A percentile compares a stretch with the other conserved stretches of the same genome.
phyloP scores from a whole-genome alignment of 1,139 yeast genomes.

The Martiniozyma asiatica region DNA sequence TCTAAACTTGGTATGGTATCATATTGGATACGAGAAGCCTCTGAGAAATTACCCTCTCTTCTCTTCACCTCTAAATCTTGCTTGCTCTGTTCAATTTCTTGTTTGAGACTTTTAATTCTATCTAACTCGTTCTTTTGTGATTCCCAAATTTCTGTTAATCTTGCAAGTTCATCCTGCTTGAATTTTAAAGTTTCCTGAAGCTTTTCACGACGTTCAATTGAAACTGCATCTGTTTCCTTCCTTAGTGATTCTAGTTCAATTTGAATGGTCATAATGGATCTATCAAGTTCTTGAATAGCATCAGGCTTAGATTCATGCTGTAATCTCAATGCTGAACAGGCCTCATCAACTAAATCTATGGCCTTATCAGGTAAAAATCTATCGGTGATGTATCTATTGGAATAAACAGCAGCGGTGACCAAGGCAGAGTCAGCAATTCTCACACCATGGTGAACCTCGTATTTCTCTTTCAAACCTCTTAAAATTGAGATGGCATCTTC shows the following conservation, averaged over 20 bases:
- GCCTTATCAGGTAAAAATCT: conserved; percentile 92
- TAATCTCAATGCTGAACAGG: conserved; percentile 84
- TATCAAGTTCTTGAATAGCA: conserved; percentile 78
- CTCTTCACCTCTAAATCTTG: conserved; percentile 73
- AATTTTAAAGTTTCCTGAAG: conserved; percentile 53
- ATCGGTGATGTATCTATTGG: conserved; percentile 86
- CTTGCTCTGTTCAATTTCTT: conserved; percentile 72
- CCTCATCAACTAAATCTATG: conserved; percentile 91
- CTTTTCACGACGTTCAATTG: conserved; percentile 56
- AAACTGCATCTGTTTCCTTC: conserved; percentile 81
- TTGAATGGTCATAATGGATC: conserved; percentile 85
- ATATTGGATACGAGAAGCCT: conserved; percentile 84
- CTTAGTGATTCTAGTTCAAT: conserved; percentile 87
- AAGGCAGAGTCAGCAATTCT: conserved; percentile 85
- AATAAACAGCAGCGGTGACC: conserved; percentile 85
- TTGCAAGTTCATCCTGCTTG: conserved; percentile 52
- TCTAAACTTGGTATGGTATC: conserved; percentile 75
- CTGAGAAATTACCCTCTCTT: conserved; percentile 74
- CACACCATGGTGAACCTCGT: conserved; percentile 98
- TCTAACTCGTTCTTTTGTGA: conserved; percentile 66
- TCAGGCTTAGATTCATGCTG: conserved; percentile 98
- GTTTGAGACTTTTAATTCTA: conserved; percentile 63
- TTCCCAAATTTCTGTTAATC: conserved; percentile 80
- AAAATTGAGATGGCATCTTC: conserved; percentile 85
- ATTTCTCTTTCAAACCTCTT: conserved; percentile 85